Evolutionary conservation across 257 asterid species (phyloP).

Genomic region (Paulownia fortunei): DNA sequence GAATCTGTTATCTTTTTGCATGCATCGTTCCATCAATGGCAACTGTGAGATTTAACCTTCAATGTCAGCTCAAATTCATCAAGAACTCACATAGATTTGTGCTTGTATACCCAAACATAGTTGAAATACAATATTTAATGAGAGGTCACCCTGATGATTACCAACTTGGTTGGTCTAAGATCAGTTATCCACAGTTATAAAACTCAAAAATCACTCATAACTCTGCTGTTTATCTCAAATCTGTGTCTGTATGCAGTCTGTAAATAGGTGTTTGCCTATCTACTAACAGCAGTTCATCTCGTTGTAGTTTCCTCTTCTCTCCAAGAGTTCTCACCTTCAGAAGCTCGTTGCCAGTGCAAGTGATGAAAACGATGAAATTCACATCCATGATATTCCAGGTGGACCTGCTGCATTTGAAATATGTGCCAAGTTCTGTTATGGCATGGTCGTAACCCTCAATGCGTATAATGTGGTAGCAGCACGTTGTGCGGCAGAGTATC

Average conservation of each 20-base stretch:
- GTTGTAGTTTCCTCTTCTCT: slow-evolving; percentile 83
- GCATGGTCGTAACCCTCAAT: slow-evolving; percentile 81
- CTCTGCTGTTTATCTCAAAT: too few relatives aligned
- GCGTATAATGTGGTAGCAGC: slow-evolving; percentile 82
- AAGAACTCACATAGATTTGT: neutral
- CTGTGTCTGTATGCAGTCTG: too few relatives aligned
- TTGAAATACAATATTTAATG: neutral
- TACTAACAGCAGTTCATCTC: neutral
- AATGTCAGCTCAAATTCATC: neutral
- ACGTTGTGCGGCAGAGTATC: slow-evolving; percentile 89
- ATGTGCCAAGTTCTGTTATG: slow-evolving; percentile 86
- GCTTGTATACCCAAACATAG: neutral
- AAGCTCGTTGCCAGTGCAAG: slow-evolving; percentile 51
- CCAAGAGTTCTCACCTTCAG: slow-evolving; percentile 74
- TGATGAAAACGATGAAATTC: slow-evolving; percentile 56
- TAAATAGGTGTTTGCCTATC: too few relatives aligned
- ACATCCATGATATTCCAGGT: slow-evolving; percentile 81
- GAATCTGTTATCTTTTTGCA: neutral
- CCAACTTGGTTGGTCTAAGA: neutral
- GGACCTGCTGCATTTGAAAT: slow-evolving; percentile 87
- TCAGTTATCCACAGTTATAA: neutral
- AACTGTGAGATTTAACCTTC: neutral
- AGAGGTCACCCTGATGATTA: too few relatives aligned
- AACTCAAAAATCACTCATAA: too few relatives aligned
- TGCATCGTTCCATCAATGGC: neutral